A percentile compares a stretch with the other conserved stretches of the same genome.
Conservation (phyloP, 306 rosid genomes). For the Aeschynomene evenia region DNA sequence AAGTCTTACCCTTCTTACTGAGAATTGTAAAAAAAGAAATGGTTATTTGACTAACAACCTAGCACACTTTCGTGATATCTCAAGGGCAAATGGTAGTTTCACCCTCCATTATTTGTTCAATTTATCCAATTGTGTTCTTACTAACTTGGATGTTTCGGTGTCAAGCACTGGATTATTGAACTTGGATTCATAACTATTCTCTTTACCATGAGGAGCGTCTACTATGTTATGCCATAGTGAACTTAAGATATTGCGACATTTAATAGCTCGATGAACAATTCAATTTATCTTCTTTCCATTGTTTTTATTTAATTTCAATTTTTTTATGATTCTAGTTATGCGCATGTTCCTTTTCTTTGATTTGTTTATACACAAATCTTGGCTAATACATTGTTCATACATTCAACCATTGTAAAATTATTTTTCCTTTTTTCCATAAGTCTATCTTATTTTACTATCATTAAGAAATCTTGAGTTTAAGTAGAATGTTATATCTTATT, state of each 20-base stretch:
- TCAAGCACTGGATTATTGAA: slow-evolving; percentile 67
- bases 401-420: not conserved
- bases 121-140: not conserved
- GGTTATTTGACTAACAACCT: slow-evolving; percentile 73
- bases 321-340: not conserved
- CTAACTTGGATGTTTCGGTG: slow-evolving; percentile 10
- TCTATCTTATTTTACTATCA: not conserved
- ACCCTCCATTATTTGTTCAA: not conserved
- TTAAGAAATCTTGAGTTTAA: not conserved
- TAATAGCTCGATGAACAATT: slow-evolving; percentile 56
- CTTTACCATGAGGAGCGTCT: slow-evolving; percentile 81
- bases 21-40: slow-evolving; percentile 51
- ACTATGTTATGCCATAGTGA: slow-evolving; percentile 56
- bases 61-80: slow-evolving; percentile 55
- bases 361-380: too few relatives aligned
- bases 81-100: slow-evolving; percentile 61
- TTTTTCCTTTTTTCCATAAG: not conserved
- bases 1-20: too few relatives aligned
- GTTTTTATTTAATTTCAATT: too few relatives aligned
- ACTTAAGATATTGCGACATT: slow-evolving; percentile 66
- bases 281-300: not conserved
- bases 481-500: too few relatives aligned
- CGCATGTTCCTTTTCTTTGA: not conserved
- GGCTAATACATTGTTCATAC: not conserved
- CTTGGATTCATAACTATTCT: slow-evolving; percentile 74